Evolutionary conservation across 2,329 filamentous ascomycete species (phyloP), one percentile per base, ranked within the genome.

Genomic region (Pseudophaeomoniella oleicola): DNA sequence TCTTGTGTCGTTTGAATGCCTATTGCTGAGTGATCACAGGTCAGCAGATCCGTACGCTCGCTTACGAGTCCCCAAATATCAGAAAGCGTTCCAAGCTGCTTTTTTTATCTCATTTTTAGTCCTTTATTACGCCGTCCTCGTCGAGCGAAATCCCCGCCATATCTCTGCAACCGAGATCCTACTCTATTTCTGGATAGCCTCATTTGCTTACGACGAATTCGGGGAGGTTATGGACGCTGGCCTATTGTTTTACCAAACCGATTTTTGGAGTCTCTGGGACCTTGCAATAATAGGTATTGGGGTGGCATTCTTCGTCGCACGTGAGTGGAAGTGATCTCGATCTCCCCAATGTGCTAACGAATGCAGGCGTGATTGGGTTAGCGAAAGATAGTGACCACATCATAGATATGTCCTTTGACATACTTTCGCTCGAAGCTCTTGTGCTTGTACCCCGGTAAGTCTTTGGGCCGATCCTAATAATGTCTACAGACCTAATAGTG

Each of bases 211-310:
- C 50, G 86, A 94, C 46, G 86, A 87, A 57, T 64, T 90, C 39
- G 81, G 80, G 48, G 84, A 92, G 49, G 85, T 84, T 62, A 70
- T 76, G 36, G 85, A 94, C 60, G 85, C 87, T 1, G 87, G 87
- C 0, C 78, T 83, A 19, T 72, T 87, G 27, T 92, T 93, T 50
- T 92, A 92, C 50, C 73, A 80, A 4, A 76, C 80, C 5, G 83
- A 90, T 49, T 78, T 92, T 35, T 90, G 81, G 83, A 83, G 81
- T 44, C 52, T 80, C 30, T 83, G 80, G 60, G 76, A 77, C 51
- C 59, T 83, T 52, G 69, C 72, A 42, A 88, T 88, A 55, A 85
- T 90, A 35, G 59, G 72, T 13, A 81, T 82, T 34, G 80, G 79
- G 2, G 58, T 78, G 35, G 60, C 73, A 2, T 94, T 88, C 60